These are phyloP conservation scores for Monosporascus sp. DNA, from an alignment of 2,329 filamentous ascomycete species.

Conservation along the genomic window DNA sequence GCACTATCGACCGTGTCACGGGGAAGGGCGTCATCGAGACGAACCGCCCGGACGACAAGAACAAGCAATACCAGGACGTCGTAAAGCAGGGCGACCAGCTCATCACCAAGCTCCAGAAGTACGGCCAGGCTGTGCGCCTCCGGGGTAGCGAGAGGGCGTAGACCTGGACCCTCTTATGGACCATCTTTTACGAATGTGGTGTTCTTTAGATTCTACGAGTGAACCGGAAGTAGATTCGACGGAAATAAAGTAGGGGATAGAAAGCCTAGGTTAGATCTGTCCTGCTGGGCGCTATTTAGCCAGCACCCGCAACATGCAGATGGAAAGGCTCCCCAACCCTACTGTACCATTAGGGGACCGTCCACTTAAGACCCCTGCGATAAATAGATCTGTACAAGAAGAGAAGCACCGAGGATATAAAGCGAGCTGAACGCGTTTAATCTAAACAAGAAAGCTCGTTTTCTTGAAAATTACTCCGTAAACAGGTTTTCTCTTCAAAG, in stretches of 20 bases:
- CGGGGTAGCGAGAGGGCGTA: conserved; percentile 90
- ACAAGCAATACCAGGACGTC: conserved; percentile 98
- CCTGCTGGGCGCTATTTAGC: no score
- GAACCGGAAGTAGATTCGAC: neutral
- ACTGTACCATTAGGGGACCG: neutral
- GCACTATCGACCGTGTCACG: conserved; percentile 94
- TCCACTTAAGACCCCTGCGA: neutral
- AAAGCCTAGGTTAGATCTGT: no score
- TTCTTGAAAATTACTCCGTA: no score
- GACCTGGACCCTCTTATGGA: neutral
- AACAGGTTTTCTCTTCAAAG: no score
- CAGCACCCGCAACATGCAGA: no score
- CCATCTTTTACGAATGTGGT: no score
- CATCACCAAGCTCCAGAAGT: conserved; percentile 99
- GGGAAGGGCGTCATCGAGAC: conserved; percentile 98
- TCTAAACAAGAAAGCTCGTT: neutral
- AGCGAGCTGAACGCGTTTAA: neutral
- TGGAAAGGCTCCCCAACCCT: neutral
- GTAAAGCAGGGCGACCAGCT: conserved; percentile 96
- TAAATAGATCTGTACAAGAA: neutral
- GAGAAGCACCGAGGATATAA: neutral
- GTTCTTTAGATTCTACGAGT: neutral
- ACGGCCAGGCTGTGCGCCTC: conserved; percentile 91
- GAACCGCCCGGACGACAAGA: conserved; percentile 96
- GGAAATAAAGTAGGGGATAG: neutral